Evolutionary conservation across 139 green algal genomes (phyloP).

Genomic region (Zygnema cylindricum): DNA sequence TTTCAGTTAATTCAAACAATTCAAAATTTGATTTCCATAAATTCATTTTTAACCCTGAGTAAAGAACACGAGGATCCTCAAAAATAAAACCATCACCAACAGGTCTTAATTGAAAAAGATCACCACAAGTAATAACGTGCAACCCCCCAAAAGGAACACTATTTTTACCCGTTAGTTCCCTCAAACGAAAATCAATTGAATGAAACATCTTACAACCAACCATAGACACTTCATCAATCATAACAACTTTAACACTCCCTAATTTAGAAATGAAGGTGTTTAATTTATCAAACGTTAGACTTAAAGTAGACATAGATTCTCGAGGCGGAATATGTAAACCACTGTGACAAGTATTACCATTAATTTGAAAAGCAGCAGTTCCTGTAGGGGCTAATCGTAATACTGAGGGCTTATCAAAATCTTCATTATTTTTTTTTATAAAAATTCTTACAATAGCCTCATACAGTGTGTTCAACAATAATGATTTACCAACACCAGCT

Average conservation of each 20-base stretch:
- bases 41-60: not conserved
- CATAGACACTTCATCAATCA: conserved; percentile 37
- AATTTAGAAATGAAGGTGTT: conserved; percentile 11
- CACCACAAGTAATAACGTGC: not conserved
- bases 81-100: not conserved
- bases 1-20: not conserved
- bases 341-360: not conserved
- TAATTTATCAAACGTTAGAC: not conserved
- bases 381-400: conserved; percentile 3
- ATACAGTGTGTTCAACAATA: not conserved
- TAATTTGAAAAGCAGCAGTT: conserved; percentile 22
- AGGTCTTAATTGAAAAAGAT: not conserved
- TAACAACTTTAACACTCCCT: conserved; percentile 9
- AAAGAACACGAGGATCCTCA: not conserved
- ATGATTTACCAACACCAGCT: conserved; percentile 23
- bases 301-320: no score
- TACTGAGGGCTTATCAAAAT: not conserved
- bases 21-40: not conserved
- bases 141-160: not conserved
- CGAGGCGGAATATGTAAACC: conserved; percentile 2
- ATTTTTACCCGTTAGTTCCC: not conserved
- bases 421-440: not conserved
- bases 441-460: conserved; percentile 10
- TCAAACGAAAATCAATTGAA: not conserved
- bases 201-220: not conserved